These are phyloP conservation scores for Ceratobasidium sp. DNA, from an alignment of 1,284 basidiomycete species.

Conservation along the genomic window DNA sequence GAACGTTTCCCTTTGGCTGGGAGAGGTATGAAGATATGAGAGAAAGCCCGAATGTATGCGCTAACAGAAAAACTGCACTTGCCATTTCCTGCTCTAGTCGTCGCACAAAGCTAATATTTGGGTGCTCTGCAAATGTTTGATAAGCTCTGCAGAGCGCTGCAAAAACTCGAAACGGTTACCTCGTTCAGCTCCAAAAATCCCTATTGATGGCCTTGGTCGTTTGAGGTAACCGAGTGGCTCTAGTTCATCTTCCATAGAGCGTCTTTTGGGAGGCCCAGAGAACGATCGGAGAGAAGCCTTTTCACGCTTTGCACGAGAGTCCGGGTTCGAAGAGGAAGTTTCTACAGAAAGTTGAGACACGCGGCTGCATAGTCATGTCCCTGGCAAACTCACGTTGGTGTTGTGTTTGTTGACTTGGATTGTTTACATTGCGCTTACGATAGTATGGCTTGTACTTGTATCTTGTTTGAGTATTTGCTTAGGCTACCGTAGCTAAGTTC, in stretches of 20 bases:
- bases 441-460: conserved; percentile 24
- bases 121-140: background rate
- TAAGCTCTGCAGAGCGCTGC: background rate
- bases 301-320: background rate
- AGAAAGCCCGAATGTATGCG: conserved; percentile 19
- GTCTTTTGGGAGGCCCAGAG: background rate
- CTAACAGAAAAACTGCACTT: background rate
- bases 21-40: background rate
- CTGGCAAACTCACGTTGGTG: conserved; percentile 1
- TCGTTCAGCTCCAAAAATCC: conserved; percentile 24
- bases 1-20: conserved; percentile 25
- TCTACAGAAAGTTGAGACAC: no score
- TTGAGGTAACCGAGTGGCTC: background rate
- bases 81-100: conserved; percentile 3
- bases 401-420: background rate
- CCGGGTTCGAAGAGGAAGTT: conserved; percentile 7
- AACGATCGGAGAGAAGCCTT: background rate
- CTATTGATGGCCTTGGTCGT: background rate
- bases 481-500: background rate
- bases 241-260: background rate
- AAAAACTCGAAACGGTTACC: background rate
- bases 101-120: conserved; percentile 10
- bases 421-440: background rate
- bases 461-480: background rate
- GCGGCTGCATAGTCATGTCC: no score